A percentile compares a stretch with the other conserved stretches of the same genome.
These are phyloP conservation scores for Terana coerulea DNA, from an alignment of 768 basidiomycete genomes.

Conservation along the genomic window DNA sequence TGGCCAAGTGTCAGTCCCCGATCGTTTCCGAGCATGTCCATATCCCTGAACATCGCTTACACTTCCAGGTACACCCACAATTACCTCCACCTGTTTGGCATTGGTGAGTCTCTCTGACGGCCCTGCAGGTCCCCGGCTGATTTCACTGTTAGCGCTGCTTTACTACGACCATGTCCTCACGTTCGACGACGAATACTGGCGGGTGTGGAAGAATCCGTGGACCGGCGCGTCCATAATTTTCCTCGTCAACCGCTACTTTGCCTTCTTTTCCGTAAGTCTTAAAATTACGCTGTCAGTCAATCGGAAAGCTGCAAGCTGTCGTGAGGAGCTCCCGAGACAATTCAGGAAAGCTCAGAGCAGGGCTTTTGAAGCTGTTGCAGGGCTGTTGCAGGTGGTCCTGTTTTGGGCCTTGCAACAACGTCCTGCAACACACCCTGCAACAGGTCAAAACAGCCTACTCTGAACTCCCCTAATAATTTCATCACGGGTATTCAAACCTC, in stretches of 20 bases:
- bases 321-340: no score
- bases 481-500: no score
- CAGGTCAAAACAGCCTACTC: no score
- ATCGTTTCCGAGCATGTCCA: not conserved
- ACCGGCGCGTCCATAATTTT: slow-evolving; percentile 16
- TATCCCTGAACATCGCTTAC: not conserved
- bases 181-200: slow-evolving; percentile 16
- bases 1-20: not conserved
- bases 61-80: slow-evolving; percentile 19
- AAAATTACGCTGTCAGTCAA: not conserved
- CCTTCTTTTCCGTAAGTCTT: slow-evolving; percentile 5
- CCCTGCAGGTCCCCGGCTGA: slow-evolving; percentile 14
- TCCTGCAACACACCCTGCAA: no score
- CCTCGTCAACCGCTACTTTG: slow-evolving; percentile 23
- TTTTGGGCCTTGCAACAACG: no score
- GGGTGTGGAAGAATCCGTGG: slow-evolving; percentile 17
- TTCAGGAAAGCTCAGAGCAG: no score
- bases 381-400: no score
- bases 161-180: slow-evolving; percentile 13
- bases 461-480: no score
- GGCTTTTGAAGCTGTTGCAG: not conserved
- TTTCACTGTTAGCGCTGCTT: slow-evolving; percentile 16
- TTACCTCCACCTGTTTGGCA: slow-evolving; percentile 21
- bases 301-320: no score
- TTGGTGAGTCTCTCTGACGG: slow-evolving; percentile 13